Evolutionary conservation across 148 eudicot species (phyloP).

Genomic region (Chenopodium suecicum): DNA sequence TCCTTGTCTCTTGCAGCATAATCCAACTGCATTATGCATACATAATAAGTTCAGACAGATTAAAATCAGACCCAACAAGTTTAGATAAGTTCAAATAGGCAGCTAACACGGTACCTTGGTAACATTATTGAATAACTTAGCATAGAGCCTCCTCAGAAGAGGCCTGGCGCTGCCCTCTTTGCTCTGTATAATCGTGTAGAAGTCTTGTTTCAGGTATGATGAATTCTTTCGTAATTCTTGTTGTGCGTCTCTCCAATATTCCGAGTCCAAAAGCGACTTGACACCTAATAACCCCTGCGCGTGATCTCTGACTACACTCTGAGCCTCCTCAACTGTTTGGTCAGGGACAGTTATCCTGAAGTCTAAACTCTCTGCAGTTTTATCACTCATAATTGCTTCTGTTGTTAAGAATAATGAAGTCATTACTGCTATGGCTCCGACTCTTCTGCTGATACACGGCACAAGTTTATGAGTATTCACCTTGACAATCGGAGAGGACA

Average conservation of each 20-base stretch:
- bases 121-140: constrained; percentile 54
- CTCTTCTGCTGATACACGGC: constrained; percentile 25
- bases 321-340: constrained; percentile 61
- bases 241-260: constrained; percentile 57
- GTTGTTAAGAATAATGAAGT: constrained; percentile 19
- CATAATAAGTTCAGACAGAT: not conserved
- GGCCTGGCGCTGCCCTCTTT: constrained; percentile 48
- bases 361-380: constrained; percentile 26
- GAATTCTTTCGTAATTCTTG: constrained; percentile 43
- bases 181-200: constrained; percentile 56
- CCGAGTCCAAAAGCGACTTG: constrained; percentile 39
- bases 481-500: not conserved
- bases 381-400: constrained; percentile 13
- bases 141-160: constrained; percentile 48
- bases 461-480: not conserved
- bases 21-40: constrained; percentile 41
- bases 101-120: constrained; percentile 28
- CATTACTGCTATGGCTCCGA: constrained; percentile 20
- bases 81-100: not conserved
- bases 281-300: constrained; percentile 42
- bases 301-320: constrained; percentile 38
- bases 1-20: constrained; percentile 66
- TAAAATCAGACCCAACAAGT: not conserved
- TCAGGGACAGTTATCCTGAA: constrained; percentile 63
- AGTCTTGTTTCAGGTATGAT: constrained; percentile 50